Conservation (phyloP, 179 eudicot species). For the Beta corolliflora region DNA sequence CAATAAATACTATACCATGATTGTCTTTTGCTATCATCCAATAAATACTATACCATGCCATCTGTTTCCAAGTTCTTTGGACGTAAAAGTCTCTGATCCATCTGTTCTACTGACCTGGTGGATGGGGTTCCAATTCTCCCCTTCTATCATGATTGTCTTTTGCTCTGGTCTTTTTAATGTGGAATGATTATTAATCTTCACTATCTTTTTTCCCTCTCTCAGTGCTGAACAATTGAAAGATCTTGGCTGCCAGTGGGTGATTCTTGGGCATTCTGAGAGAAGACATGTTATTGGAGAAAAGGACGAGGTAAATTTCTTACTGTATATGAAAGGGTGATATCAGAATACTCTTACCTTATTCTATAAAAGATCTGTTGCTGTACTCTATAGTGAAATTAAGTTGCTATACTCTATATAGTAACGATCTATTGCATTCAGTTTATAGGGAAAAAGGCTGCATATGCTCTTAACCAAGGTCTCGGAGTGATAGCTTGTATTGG, state of each 20-base stretch:
- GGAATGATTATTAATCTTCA: background rate
- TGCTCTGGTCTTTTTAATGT: background rate
- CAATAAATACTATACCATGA: too few relatives aligned
- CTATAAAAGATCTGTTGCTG: background rate
- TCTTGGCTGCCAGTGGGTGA: slow-evolving; percentile 93
- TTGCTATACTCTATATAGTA: slow-evolving; percentile 18
- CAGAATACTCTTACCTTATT: background rate
- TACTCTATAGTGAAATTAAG: background rate
- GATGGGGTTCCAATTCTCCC: background rate
- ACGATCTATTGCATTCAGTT: slow-evolving; percentile 52
- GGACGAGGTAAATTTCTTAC: slow-evolving; percentile 52
- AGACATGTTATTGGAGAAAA: slow-evolving; percentile 87
- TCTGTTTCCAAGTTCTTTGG: background rate
- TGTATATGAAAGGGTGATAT: slow-evolving; percentile 2
- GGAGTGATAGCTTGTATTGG: slow-evolving; percentile 98
- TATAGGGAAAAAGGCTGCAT: slow-evolving; percentile 95
- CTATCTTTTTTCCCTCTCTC: slow-evolving; percentile 6
- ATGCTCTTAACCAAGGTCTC: slow-evolving; percentile 80
- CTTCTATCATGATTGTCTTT: background rate
- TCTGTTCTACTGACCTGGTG: background rate
- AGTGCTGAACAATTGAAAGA: slow-evolving; percentile 92
- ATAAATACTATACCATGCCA: background rate
- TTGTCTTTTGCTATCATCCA: too few relatives aligned
- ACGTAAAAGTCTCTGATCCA: background rate
- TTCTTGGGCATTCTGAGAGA: slow-evolving; percentile 97